Base-by-base conservation (phyloP, 805 yeast genomes). In the Myxozyma vanderwaltii region DNA sequence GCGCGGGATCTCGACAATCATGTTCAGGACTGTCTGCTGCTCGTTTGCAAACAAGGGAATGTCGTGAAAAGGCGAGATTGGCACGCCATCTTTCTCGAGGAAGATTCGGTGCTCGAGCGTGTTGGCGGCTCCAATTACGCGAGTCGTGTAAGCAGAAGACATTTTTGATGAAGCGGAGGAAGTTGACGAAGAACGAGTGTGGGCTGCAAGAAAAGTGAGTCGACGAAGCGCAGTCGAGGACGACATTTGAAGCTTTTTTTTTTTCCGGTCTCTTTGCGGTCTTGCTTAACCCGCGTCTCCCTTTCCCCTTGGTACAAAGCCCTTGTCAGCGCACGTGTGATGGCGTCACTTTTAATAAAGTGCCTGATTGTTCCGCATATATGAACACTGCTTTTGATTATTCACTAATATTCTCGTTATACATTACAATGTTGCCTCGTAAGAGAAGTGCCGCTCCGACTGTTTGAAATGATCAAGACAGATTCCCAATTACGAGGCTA, bases 1-100 rank as follows among this genome's bases (percentile, higher is more conserved):
- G 77, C 98, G 88, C 74, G 99, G 99, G 67, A 94, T 91, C 79
- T 94, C 99, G 65, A 94, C 97, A 70, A 94, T 81, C 88, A 89
- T 86, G 82, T 88, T 88, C 68, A 88, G 80, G 69, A 91, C 82
- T 71, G 91, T 86, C 80, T 89, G 88, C 73, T 89, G 91, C 75
- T 90, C 89, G 77, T 92, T 94, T 70, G 98, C 97, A 72, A 86
- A 91, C 75, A 94, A 82, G 65, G 95, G 94, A 66, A 88, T 84
- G 73, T 88, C 95, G 74, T 94, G 99, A 89, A 92, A 91, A 56
- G 98, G 89, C 65, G 97, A 91, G 65, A 94, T 84, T 69, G 91
- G 90, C 79, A 90, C 88, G 60, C 98, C 98, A 75, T 90, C 91
- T 76, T 91, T 79, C 81, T 91, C 97, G 68, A 92, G 79, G 85